Evolutionary conservation across 345 rosid genomes (phyloP), one percentile per base, ranked within the genome.

Genomic region (Dimocarpus longan): DNA sequence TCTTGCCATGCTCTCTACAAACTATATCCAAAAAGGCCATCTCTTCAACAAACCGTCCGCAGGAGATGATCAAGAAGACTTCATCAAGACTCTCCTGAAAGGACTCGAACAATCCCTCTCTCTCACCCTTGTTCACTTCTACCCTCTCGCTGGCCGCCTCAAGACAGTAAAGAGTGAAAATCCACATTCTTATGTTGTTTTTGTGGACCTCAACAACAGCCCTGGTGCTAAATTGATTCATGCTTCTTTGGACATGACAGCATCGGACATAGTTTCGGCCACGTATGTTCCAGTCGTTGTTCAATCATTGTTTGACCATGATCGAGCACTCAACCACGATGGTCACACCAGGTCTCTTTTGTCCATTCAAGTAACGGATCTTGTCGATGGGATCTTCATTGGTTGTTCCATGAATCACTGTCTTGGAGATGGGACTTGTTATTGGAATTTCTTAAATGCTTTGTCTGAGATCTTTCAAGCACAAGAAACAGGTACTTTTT

Each of bases 111-210:
- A 66, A 6, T 95, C 97, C 46, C 91, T 89, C 0, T 83, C 94
- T 9, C 80, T 77, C 22, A 78, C 95, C 13, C 98, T 92, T 0
- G 81, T 87, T 59, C 91, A 95, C 80, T 92, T 88, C 86, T 86
- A 88, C 80, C 97, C 98, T 0, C 90, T 93, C 0, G 82, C 93
- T 3, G 95, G 98, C 76, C 94, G 97, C n/a, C 85, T 93, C 0
- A 80, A 76, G n/a, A 81, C 95, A 0, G 8, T 22, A 6, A 77
- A 39, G 63, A 56, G 46, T 1, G 66, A 83, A 15, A 81, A 80
- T 54, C 89, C 90, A 0, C 79, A 86, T 5, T 82, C 89, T 3
- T 90, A 81, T 70, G 80, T 84, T 0, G 81, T 95, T 70, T 90
- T 63, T 66, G 91, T 91, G 1, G 93, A 92, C 65, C 87, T 90